Base-by-base conservation (phyloP, 192 early-diverging fungal genomes). In the Chytriomyces sp. region DNA sequence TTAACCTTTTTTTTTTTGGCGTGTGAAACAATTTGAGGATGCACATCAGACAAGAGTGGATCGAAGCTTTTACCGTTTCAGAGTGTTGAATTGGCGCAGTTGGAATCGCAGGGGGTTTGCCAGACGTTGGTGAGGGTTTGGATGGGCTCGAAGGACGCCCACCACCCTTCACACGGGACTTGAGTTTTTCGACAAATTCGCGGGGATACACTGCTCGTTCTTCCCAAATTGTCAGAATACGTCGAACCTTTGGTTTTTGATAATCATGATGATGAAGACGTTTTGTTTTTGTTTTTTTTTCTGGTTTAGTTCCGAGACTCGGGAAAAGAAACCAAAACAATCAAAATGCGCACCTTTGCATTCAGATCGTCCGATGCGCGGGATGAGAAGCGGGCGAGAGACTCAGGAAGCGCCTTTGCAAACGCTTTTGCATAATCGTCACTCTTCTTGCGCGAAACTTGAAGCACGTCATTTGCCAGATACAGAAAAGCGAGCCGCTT, bases 401-500 rank as follows among this genome's bases (percentile, higher is more conserved):
- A 45, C 5, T 67, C 74, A 7, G 85, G 85, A 50, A 86, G 75
- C 6, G 82, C 79, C 28, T 71, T 75, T 7, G 72, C 74, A 61
- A 82, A 86, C 64, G 74, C 80, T 44, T 75, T 64, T 5, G 75
- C 73, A 50, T 77, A 86, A 64, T 86, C 85, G 10, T 83, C 82
- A 24, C 70, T 72, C 66, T 82, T 83, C 44, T 80, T 76, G 63
- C 79, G 62, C 5, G 76, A 75, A 23, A 76, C 77, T 75, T 86
- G 85, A 5, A 86, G 77, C 44, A 86, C 81, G 67, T 86, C 85
- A 69, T 86, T 86, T 46, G 74, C 79, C 16, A 86, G 78, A 64
- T 86, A 78, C 48, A 86, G 46, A 61, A 82, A 80, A 23, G 69
- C 47, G 6, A 86, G 80, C 61, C 79, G 77, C 35, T 69, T 64